Base-by-base conservation (phyloP, 2,329 filamentous ascomycete species). In the Fusarium sublunatum region DNA sequence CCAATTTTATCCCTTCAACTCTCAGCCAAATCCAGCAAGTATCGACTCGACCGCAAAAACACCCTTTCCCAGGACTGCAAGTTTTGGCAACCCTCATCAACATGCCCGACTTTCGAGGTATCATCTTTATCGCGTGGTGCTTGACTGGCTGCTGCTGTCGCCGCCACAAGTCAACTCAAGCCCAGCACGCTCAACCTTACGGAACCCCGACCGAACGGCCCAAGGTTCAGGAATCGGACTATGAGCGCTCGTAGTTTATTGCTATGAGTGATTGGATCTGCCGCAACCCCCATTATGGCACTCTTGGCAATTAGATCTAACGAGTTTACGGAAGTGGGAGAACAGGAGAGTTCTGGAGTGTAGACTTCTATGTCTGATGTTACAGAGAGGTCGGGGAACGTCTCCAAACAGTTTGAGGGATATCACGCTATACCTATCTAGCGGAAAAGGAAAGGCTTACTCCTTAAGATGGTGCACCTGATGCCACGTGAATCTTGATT, bases 101-200 rank as follows among this genome's bases (percentile, higher is more conserved):
- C 1, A 67, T 67, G 64, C 64, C 64, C 5, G 57, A 67, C 34
- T 67, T 67, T 7, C 64, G 64, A 8, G 53, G n/a, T 0, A 29
- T 67, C 6, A 54, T 67, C 28, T 34, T 32, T n/a, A 19, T 60
- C 11, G 24, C 38, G 6, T 54, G 46, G 31, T 19, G 39, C 8
- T 12, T 60, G 9, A 60, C 55, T 32, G 59, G 55, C 7, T 29
- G 42, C 7, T 13, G 32, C 28, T 60, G 57, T 24, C 36, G 25
- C 22, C 15, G 26, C 32, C 22, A 24, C n/a, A 47, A 40, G 10
- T 26, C 22, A 40, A 7, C 35, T 5, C 24, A 24, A 26, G n/a
- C 5, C 3, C 13, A 15, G 15, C 7, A 29, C 26, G 8, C 7
- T 5, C 13, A 28, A 25, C 7, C 29, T n/a, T 32, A 12, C 32